A percentile compares a stretch with the other conserved stretches of the same genome.
Evolutionary conservation across 495 filamentous ascomycete genomes (phyloP).

Genomic region (Bacidia rubella): DNA sequence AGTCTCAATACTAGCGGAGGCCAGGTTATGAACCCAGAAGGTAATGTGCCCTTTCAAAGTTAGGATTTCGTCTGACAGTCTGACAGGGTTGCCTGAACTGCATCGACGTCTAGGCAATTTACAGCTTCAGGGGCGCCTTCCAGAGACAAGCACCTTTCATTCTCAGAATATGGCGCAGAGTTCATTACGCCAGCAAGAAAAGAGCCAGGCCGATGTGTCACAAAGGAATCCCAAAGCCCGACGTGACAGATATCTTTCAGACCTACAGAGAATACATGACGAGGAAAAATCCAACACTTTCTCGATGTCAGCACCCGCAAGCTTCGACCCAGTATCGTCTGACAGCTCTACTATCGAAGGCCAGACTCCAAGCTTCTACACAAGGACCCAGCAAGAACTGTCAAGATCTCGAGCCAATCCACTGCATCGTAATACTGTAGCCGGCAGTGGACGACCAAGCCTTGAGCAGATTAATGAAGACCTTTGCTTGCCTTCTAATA

Average conservation of each 20-base stretch:
- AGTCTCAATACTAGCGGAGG: neutral
- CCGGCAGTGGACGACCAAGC: no score
- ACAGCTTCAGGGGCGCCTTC: no score
- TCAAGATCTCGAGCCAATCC: no score
- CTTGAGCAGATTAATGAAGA: neutral
- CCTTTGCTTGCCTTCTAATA: neutral
- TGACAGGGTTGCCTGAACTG: neutral
- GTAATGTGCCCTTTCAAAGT: neutral
- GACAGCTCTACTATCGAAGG: neutral
- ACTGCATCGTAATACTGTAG: no score
- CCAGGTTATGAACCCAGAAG: neutral
- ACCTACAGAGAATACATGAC: neutral
- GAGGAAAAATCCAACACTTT: neutral
- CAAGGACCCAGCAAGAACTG: no score
- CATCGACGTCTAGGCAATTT: neutral
- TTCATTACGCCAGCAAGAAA: no score
- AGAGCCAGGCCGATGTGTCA: no score
- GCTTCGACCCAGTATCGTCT: neutral
- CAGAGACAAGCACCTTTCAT: no score
- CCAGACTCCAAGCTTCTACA: neutral
- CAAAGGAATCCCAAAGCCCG: neutral
- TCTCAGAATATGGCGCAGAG: no score
- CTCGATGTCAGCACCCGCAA: neutral
- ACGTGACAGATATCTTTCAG: neutral
- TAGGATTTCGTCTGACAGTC: neutral